Evolutionary conservation across 2,329 filamentous ascomycete genomes (phyloP), one percentile per base, ranked within the genome.

Genomic region (Fusarium udum): DNA sequence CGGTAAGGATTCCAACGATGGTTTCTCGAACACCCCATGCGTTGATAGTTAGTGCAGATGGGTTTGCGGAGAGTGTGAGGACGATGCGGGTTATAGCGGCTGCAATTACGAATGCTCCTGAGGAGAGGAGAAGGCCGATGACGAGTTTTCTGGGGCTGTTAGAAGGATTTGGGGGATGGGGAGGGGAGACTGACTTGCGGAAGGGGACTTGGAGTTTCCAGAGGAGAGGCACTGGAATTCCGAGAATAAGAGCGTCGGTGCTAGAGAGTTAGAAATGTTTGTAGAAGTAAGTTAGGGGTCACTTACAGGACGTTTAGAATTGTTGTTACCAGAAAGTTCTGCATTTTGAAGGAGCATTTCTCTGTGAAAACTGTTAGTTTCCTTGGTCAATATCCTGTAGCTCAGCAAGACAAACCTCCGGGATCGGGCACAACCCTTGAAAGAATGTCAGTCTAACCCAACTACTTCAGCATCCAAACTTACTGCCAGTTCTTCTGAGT

Each of bases 1-100:
- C 81, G 20, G 80, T 79, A 40, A 84, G 79, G 32, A 84, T 81
- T 22, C 80, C 82, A 40, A 84, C 81, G 49, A 84, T 82, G 62
- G 76, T 80, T 31, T 79, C 77, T 1, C 78, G 76, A 9, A 79
- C 76, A 3, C 76, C 76, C 77, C 75, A 79, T 45, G 59, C 48
- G 66, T 77, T 79, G 39, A 79, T 67, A 0, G 74, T 77, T 2
- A 76, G 67, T 3, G 75, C 76, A 2, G 74, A 78, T 16, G 74
- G 68, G 11, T 73, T 75, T 7, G 74, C 66, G 10, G 76, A 71
- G 1, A 79, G 49, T 0, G 74, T 78, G 0, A 79, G 40, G 16
- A 77, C 66, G 8, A 73, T 67, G 0, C 75, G 69, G 15, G 67
- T 79, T 20, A 79, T 73, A 1, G 78, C 77, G 7, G 77, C 77